phyloP scores from a whole-genome alignment of 2,329 filamentous ascomycete genomes.

The Fusarium subtropicale region DNA sequence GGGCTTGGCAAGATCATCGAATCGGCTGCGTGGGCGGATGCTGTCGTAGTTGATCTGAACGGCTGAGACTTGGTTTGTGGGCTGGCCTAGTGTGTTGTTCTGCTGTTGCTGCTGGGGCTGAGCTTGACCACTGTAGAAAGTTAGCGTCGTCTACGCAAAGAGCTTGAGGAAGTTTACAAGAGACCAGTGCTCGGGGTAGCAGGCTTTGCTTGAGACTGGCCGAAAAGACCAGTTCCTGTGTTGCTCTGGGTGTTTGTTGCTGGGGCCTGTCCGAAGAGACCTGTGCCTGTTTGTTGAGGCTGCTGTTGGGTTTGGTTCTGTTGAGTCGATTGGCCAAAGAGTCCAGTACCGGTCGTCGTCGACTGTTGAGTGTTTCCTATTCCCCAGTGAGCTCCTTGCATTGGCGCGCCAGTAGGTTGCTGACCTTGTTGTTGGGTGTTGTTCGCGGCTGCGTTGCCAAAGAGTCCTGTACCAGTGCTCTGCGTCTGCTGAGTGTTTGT shows the following conservation, averaged over 20 bases:
- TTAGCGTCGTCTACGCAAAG: constrained; percentile 29
- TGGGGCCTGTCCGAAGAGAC: constrained; percentile 48
- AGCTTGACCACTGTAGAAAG: constrained; percentile 45
- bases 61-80: constrained; percentile 70
- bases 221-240: constrained; percentile 50
- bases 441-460: constrained; percentile 46
- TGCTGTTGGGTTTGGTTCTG: constrained; percentile 31
- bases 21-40: constrained; percentile 87
- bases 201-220: constrained; percentile 52
- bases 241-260: constrained; percentile 39
- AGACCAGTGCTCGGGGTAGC: constrained; percentile 44
- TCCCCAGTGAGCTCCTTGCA: constrained; percentile 42
- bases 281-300: constrained; percentile 44
- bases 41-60: constrained; percentile 83
- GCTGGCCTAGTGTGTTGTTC: constrained; percentile 44
- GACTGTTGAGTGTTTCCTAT: constrained; percentile 28
- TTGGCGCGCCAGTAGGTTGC: constrained; percentile 23
- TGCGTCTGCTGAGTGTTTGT: constrained; percentile 47
- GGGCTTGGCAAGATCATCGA: constrained; percentile 87
- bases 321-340: constrained; percentile 46
- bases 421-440: constrained; percentile 44
- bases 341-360: constrained; percentile 34
- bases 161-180: constrained; percentile 47
- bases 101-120: constrained; percentile 49
- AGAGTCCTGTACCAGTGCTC: constrained; percentile 47